Conservation (phyloP, 495 filamentous ascomycete genomes). For the Lasiosphaeriaceae sp. region DNA sequence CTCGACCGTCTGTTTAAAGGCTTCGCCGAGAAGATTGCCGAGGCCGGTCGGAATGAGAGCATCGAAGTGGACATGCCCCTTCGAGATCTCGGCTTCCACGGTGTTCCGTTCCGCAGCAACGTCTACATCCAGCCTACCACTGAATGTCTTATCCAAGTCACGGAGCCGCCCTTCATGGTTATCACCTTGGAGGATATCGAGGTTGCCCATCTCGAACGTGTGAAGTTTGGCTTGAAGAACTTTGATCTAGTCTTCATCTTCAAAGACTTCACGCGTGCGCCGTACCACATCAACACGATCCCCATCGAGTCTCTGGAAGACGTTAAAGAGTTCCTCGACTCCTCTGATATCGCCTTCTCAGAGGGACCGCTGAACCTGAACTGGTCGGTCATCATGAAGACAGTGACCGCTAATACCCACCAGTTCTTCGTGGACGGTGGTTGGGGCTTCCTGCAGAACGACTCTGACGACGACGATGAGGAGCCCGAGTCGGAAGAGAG, state of each 20-base stretch:
- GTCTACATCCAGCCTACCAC: slow-evolving; percentile 94
- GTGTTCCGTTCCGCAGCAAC: slow-evolving; percentile 91
- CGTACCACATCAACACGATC: slow-evolving; percentile 95
- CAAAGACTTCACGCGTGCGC: slow-evolving; percentile 86
- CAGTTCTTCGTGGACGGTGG: slow-evolving; percentile 93
- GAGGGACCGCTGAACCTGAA: slow-evolving; percentile 97
- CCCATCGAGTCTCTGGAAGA: slow-evolving; percentile 90
- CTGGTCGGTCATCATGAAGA: slow-evolving; percentile 99
- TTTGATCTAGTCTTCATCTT: slow-evolving; percentile 98
- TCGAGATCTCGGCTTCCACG: slow-evolving; percentile 92
- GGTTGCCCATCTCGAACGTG: slow-evolving; percentile 91
- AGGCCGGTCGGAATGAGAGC: slow-evolving; percentile 77
- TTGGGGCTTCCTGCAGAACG: slow-evolving; percentile 87
- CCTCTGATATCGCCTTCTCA: slow-evolving; percentile 86
- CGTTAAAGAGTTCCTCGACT: slow-evolving; percentile 97
- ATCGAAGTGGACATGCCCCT: slow-evolving; percentile 94
- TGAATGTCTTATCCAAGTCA: slow-evolving; percentile 96
- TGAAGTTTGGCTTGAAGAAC: slow-evolving; percentile 98
- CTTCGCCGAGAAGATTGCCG: slow-evolving; percentile 96
- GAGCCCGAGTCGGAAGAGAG: slow-evolving; percentile 80
- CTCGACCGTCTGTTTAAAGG: slow-evolving; percentile 93
- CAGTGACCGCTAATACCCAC: slow-evolving; percentile 87
- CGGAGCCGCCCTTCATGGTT: slow-evolving; percentile 94
- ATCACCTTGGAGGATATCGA: slow-evolving; percentile 94
- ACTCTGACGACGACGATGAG: slow-evolving; percentile 74